phyloP scores from a whole-genome alignment of 2,329 filamentous ascomycete genomes.

The Raffaelea arxii region DNA sequence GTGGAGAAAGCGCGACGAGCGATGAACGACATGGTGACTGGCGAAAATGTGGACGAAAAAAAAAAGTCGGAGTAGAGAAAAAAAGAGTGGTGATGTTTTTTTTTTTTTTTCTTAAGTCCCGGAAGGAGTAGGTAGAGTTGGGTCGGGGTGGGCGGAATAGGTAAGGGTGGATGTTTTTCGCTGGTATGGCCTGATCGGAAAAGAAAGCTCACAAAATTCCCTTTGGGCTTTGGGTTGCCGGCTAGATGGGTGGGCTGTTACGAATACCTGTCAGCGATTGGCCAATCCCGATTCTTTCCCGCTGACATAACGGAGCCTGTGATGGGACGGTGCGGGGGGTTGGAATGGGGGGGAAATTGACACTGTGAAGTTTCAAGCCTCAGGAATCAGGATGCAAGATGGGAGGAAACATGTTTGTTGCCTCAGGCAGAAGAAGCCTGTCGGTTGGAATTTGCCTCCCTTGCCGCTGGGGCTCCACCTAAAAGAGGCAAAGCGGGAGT shows the following conservation, averaged over 20 bases:
- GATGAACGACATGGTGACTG: slow-evolving; percentile 41
- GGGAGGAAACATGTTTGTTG: too few species aligned
- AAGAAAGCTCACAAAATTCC: slow-evolving; percentile 3
- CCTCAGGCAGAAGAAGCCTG: neutral
- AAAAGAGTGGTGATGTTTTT: neutral
- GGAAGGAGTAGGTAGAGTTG: neutral
- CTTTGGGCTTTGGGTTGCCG: neutral
- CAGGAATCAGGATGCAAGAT: neutral
- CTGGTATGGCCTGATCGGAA: neutral
- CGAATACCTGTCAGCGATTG: slow-evolving; percentile 6
- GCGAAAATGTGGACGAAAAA: neutral
- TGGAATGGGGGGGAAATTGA: neutral
- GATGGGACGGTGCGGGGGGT: neutral
- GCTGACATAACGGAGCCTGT: slow-evolving; percentile 6
- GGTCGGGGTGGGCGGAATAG: neutral
- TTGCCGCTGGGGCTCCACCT: neutral
- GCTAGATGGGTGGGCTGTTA: slow-evolving; percentile 1
- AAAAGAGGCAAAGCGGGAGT: too few species aligned
- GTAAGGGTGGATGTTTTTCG: neutral
- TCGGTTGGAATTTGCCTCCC: neutral
- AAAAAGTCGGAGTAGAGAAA: slow-evolving; percentile 10
- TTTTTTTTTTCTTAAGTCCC: neutral
- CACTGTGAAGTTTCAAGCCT: neutral
- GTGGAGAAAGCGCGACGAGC: slow-evolving; percentile 48
- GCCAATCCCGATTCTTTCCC: slow-evolving; percentile 8